Conservation (phyloP, 306 rosid genomes). For the Vachellia collinsii region DNA sequence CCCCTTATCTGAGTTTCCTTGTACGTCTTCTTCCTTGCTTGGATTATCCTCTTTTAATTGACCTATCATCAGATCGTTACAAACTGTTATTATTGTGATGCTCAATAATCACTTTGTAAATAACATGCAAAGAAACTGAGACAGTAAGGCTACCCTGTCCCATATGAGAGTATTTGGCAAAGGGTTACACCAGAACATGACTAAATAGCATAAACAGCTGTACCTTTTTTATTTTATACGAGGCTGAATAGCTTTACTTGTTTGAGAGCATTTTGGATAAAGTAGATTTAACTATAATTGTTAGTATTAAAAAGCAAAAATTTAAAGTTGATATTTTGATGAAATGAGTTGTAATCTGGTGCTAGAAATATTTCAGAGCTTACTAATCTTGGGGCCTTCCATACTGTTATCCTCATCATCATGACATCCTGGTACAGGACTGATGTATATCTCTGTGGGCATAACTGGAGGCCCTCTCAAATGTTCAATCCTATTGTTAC, state of each 20-base stretch:
- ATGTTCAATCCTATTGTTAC: constrained; percentile 41
- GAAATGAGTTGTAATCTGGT: neutral
- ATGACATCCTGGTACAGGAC: constrained; percentile 57
- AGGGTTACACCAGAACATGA: neutral
- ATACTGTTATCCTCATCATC: constrained; percentile 37
- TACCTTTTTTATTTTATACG: neutral
- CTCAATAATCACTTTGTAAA: neutral
- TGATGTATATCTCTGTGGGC: constrained; percentile 27
- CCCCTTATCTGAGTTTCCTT: constrained; percentile 27
- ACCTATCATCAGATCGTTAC: constrained; percentile 30
- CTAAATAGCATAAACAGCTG: neutral
- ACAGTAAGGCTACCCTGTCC: neutral
- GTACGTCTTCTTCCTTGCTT: constrained; percentile 29
- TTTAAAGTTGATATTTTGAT: neutral
- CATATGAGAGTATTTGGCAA: neutral
- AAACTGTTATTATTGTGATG: constrained; percentile 8
- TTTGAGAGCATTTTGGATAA: neutral
- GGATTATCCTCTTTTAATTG: constrained; percentile 22
- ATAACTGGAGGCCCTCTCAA: constrained; percentile 50
- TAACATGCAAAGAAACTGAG: constrained; percentile 30
- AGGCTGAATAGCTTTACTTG: neutral
- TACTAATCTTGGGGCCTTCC: constrained; percentile 47
- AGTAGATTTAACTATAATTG: neutral
- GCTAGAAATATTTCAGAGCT: constrained; percentile 23
- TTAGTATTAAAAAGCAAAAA: neutral